Base-by-base conservation (phyloP, 2,329 filamentous ascomycete genomes). In the Escovopsis sp. region DNA sequence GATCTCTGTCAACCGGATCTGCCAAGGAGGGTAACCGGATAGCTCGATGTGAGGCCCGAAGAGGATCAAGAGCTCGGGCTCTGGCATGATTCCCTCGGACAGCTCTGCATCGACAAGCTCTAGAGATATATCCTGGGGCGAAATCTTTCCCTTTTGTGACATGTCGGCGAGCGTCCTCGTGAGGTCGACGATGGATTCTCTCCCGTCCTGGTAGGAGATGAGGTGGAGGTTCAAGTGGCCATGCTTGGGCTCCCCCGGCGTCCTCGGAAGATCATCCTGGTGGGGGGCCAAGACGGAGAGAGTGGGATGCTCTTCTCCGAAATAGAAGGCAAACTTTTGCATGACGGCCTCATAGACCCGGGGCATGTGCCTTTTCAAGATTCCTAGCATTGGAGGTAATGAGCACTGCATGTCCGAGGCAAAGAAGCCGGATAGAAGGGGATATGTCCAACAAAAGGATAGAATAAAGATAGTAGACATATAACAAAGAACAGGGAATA, bases 21-120 rank as follows among this genome's bases (percentile, higher is more conserved):
- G 90, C 90, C 90, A 98, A 1, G 90, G 90, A 9, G 90, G 90
- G 54, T 96, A 98, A 9, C 90, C 86, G 36, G 85, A 78, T 31
- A 98, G 61, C 53, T 86, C 78, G 36, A 96, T 75, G 34, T 76
- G 74, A 4, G 87, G 83, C 1, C 80, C 76, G 54, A 98, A 98
- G 8, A 94, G 62, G 36, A 98, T 72, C 39, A 98, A 63, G 12
- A 98, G 65, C 53, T 96, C 87, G 2, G 90, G 90, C 58, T 98
- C 88, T 9, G 72, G 68, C 69, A 92, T 90, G 41, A 93, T 76
- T 35, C 70, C 72, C 50, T 78, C 72, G 12, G 64, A 80, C 34
- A 98, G 69, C 58, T 98, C 90, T 4, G 84, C 81, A 50, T 96
- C 86, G 35, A 98, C 77, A 34, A 98, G 63, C 42, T 94, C 84